These are phyloP conservation scores for Pezicula radicicola DNA, from an alignment of 2,329 filamentous ascomycete species.

Conservation along the genomic window DNA sequence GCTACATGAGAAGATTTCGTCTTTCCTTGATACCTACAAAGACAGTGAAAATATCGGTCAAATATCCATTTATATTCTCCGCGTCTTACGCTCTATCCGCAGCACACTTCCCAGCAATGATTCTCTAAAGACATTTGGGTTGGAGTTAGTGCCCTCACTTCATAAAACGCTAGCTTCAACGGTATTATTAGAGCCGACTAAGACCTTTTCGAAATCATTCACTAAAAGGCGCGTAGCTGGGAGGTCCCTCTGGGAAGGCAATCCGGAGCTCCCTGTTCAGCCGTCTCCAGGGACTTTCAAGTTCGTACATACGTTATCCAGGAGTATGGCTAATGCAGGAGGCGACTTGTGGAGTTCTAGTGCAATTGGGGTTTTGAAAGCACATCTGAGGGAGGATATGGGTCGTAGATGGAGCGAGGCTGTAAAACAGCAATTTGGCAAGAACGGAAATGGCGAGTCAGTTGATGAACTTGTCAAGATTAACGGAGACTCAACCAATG, in stretches of 20 bases:
- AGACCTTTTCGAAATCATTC: constrained; percentile 40
- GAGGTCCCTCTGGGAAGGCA: constrained; percentile 76
- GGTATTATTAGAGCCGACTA: constrained; percentile 47
- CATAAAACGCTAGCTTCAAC: constrained; percentile 58
- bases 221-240: constrained; percentile 52
- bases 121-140: constrained; percentile 52
- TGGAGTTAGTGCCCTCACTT: constrained; percentile 59
- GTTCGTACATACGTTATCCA: constrained; percentile 63
- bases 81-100: constrained; percentile 72
- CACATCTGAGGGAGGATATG: constrained; percentile 48
- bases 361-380: constrained; percentile 63
- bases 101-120: constrained; percentile 56
- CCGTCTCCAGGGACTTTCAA: constrained; percentile 73
- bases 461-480: constrained; percentile 2
- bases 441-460: constrained; percentile 3
- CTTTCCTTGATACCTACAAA: constrained; percentile 45
- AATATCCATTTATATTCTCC: constrained; percentile 65
- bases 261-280: constrained; percentile 71
- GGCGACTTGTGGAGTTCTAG: constrained; percentile 77
- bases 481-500: constrained; percentile 3
- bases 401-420: constrained; percentile 33
- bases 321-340: constrained; percentile 67
- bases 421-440: constrained; percentile 15
- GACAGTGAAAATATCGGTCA: constrained; percentile 45
- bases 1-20: constrained; percentile 53